phyloP scores from a whole-genome alignment of 1,284 basidiomycete genomes.

The Mycena citricolor region DNA sequence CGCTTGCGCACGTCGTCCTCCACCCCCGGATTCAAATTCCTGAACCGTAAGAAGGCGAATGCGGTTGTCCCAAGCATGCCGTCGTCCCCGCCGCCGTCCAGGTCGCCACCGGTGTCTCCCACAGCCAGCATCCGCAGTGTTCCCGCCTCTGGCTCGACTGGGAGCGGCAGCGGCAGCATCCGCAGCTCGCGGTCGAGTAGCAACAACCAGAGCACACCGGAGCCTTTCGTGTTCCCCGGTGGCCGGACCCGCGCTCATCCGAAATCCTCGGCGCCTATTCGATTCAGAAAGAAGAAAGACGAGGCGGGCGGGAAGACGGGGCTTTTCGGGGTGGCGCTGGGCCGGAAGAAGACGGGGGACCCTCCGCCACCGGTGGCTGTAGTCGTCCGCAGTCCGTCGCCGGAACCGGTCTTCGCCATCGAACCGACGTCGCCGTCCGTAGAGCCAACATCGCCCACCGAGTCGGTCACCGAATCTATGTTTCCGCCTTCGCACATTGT shows the following conservation, averaged over 20 bases:
- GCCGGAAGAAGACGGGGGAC: slow-evolving; percentile 1
- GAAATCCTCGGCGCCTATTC: slow-evolving; percentile 15
- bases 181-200: no score
- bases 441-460: no score
- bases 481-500: slow-evolving; percentile 9
- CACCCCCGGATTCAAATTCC: slow-evolving; percentile 16
- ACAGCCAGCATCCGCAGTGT: no score
- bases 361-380: no score
- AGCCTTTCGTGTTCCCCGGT: slow-evolving; percentile 18
- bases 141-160: no score
- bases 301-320: background rate
- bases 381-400: no score
- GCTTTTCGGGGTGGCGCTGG: slow-evolving; percentile 11
- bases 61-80: no score
- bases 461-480: no score
- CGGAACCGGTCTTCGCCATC: no score
- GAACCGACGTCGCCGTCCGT: no score
- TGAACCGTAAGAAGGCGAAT: slow-evolving; percentile 15
- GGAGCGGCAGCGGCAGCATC: background rate
- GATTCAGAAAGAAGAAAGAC: slow-evolving; percentile 3
- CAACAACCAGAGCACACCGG: no score
- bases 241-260: slow-evolving; percentile 20
- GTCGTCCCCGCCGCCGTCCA: background rate
- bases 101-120: slow-evolving; percentile 1
- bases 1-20: slow-evolving; percentile 5